These are phyloP conservation scores for Yamadazyma sp. DNA, from an alignment of 1,139 yeast genomes.

Conservation along the genomic window DNA sequence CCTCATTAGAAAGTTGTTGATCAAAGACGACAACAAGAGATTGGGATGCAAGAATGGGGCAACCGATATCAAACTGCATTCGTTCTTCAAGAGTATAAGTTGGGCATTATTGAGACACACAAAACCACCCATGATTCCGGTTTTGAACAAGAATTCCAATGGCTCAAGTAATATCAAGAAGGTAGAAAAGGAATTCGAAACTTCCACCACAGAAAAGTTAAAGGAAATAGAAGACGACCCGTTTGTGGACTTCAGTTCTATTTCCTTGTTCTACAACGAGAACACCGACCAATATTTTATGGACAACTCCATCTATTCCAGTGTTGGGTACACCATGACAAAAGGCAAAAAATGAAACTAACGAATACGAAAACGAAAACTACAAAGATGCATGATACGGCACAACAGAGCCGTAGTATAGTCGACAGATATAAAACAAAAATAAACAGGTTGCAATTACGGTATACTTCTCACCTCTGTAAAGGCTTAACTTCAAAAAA, in stretches of 20 bases:
- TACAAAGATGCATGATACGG: not conserved
- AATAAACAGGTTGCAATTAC: not conserved
- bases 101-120: slow-evolving; percentile 94
- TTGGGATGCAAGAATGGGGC: slow-evolving; percentile 94
- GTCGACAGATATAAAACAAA: not conserved
- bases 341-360: not conserved
- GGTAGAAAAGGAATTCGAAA: slow-evolving; percentile 36
- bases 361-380: not conserved
- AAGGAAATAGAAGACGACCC: slow-evolving; percentile 58
- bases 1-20: slow-evolving; percentile 74
- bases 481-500: not conserved
- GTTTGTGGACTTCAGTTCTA: slow-evolving; percentile 83
- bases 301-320: slow-evolving; percentile 54
- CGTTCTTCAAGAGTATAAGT: slow-evolving; percentile 84
- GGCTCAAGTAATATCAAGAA: slow-evolving; percentile 21
- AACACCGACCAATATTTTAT: slow-evolving; percentile 22
- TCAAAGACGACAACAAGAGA: slow-evolving; percentile 85
- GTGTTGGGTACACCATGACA: slow-evolving; percentile 65
- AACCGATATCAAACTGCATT: slow-evolving; percentile 85
- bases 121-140: slow-evolving; percentile 94
- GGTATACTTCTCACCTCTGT: not conserved
- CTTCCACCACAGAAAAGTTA: slow-evolving; percentile 17
- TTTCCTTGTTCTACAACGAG: slow-evolving; percentile 79
- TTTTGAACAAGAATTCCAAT: slow-evolving; percentile 52
- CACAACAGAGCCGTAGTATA: not conserved